Percentiles rank a stretch among this genome's conserved stretches.
Conservation (phyloP, 2,329 filamentous ascomycete genomes). For the Cladophialophora psammophila region DNA sequence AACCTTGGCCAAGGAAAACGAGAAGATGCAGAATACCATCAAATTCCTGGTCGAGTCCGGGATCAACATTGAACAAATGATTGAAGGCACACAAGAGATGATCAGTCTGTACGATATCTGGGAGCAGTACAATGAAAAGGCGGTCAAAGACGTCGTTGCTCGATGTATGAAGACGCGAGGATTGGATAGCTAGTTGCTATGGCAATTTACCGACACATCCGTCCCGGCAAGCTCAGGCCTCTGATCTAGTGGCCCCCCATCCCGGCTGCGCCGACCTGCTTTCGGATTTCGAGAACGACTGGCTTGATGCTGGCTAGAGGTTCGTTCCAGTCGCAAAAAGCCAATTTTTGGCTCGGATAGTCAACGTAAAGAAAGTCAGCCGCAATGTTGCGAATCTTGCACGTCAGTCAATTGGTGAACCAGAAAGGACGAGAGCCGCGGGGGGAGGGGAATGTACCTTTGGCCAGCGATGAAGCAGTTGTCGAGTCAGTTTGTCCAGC, state of each 20-base stretch:
- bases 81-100: constrained; percentile 89
- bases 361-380: constrained; percentile 39
- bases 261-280: constrained; percentile 34
- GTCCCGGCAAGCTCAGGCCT: background rate
- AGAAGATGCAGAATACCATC: constrained; percentile 71
- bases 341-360: constrained; percentile 29
- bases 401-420: constrained; percentile 9
- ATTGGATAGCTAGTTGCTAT: constrained; percentile 59
- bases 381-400: constrained; percentile 35
- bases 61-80: constrained; percentile 82
- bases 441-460: constrained; percentile 23
- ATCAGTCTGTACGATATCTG: constrained; percentile 85
- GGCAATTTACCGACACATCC: background rate
- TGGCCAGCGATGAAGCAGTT: constrained; percentile 39
- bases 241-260: constrained; percentile 7
- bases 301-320: constrained; percentile 33
- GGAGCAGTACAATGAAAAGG: constrained; percentile 71
- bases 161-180: constrained; percentile 68
- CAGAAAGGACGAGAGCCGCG: background rate
- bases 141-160: constrained; percentile 68
- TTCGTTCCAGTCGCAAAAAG: constrained; percentile 38
- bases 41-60: constrained; percentile 86
- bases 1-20: constrained; percentile 50
- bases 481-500: constrained; percentile 38
- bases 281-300: constrained; percentile 37